Percentiles rank a stretch among this genome's conserved stretches.
phyloP scores from a whole-genome alignment of 2,329 filamentous ascomycete genomes.

The Fusarium protoensiforme region DNA sequence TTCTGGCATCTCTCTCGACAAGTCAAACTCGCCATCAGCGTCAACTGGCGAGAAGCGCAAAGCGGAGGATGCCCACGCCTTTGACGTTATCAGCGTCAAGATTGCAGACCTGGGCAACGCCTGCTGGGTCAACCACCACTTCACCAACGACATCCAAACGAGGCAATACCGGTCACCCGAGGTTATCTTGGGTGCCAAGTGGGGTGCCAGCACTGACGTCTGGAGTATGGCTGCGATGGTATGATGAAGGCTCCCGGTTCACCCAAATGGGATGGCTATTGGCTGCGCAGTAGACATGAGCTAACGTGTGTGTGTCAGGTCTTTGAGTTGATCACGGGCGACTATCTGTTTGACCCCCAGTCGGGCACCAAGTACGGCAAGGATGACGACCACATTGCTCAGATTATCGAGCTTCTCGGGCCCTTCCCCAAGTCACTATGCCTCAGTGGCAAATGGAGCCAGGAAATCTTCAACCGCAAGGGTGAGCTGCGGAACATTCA shows the following conservation, averaged over 20 bases:
- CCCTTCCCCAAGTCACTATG: conserved; percentile 93
- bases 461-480: conserved; percentile 98
- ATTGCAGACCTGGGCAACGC: conserved; percentile 98
- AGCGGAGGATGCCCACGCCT: conserved; percentile 65
- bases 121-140: conserved; percentile 98
- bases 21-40: conserved; percentile 64
- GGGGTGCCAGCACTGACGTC: conserved; percentile 98
- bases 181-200: conserved; percentile 95
- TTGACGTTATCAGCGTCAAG: conserved; percentile 94
- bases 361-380: conserved; percentile 99
- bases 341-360: conserved; percentile 98
- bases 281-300: not conserved
- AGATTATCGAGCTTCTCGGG: conserved; percentile 96
- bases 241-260: conserved; percentile 45
- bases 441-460: conserved; percentile 94
- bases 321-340: conserved; percentile 97
- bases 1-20: conserved; percentile 93
- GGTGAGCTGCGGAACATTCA: conserved; percentile 98
- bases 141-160: conserved; percentile 99
- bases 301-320: conserved; percentile 66
- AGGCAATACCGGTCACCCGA: conserved; percentile 97
- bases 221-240: conserved; percentile 99
- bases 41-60: conserved; percentile 70
- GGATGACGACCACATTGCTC: conserved; percentile 98
- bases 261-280: not conserved